A percentile compares a stretch with the other conserved stretches of the same genome.
These are phyloP conservation scores for Diaporthe sp. DNA, from an alignment of 2,329 filamentous ascomycete species.

Conservation along the genomic window DNA sequence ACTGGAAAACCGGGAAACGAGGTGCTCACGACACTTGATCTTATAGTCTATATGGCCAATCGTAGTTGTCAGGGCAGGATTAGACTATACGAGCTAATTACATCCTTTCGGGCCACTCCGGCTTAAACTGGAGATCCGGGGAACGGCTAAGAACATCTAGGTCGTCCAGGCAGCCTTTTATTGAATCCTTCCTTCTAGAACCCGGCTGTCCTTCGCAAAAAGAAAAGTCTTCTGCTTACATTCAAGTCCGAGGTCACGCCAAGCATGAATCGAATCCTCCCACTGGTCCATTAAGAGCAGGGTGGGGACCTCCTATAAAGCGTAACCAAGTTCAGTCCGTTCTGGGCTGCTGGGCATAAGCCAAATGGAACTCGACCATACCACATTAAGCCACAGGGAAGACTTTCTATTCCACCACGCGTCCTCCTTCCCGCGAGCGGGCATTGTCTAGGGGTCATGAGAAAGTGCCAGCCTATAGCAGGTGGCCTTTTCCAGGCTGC, in stretches of 20 bases:
- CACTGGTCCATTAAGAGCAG: background rate
- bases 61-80: background rate
- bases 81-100: background rate
- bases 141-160: background rate
- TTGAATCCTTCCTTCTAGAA: conserved; percentile 19
- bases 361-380: conserved; percentile 20
- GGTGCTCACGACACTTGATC: background rate
- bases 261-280: background rate
- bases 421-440: conserved; percentile 7
- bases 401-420: background rate
- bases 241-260: conserved; percentile 1
- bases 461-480: conserved; percentile 7
- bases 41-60: background rate
- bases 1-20: background rate
- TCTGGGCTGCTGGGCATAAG: conserved; percentile 18
- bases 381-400: background rate
- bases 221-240: conserved; percentile 6
- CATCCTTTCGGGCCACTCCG: conserved; percentile 5
- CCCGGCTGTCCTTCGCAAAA: background rate
- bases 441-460: background rate
- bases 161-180: conserved; percentile 8
- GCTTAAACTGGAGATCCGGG: conserved; percentile 15
- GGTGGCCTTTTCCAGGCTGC: background rate
- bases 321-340: background rate
- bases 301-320: background rate